Base-by-base conservation (phyloP, 2,329 filamentous ascomycete species). In the Phoma sp. region DNA sequence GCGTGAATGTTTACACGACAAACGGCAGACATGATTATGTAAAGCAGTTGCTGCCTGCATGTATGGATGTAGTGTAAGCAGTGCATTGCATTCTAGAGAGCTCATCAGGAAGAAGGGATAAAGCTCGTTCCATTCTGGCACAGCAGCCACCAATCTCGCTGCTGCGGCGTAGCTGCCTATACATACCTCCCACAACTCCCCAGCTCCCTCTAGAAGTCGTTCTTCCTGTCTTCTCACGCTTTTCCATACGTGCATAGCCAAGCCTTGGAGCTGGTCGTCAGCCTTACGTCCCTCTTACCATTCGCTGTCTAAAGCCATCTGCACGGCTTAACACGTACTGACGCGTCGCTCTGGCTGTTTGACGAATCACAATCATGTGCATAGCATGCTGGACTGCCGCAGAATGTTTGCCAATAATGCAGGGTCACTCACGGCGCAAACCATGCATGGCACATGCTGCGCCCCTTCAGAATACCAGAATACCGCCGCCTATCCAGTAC, bases 341-440 rank as follows among this genome's bases (percentile, higher is more conserved):
- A 37, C 52, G 52, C 52, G 52, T 46, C 46, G 24, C 29, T 15
- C 13, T 22, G 35, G 36, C 27, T 36, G 2, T 36, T 25, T 39
- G 36, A 24, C 40, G 36, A 50, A 50, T 41, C 27, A 37, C 21
- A 22, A n/a, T 21, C 21, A 45, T 27, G 31, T 44, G 41, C 32
- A 15, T 27, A 15, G 24, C 33, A 21, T 39, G 36, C 36, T 29
- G 38, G 3, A 29, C 33, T 29, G 27, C 35, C 33, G 27, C 44
- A 35, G 12, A 21, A 38, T 38, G 33, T 40, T 48, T 49, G 44
- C 17, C 17, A 17, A 21, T 27, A 35, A 25, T 36, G 35, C 36
- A 15, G 40, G 9, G 24, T 25, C 45, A 24, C 39, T 43, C 22
- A 15, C 40, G 22, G 45, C n/a, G 46, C 52, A 40, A 40, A 19